A percentile compares a stretch with the other conserved stretches of the same genome.
Conservation (phyloP, 768 basidiomycete species). For the Cystoderma amianthinum region DNA sequence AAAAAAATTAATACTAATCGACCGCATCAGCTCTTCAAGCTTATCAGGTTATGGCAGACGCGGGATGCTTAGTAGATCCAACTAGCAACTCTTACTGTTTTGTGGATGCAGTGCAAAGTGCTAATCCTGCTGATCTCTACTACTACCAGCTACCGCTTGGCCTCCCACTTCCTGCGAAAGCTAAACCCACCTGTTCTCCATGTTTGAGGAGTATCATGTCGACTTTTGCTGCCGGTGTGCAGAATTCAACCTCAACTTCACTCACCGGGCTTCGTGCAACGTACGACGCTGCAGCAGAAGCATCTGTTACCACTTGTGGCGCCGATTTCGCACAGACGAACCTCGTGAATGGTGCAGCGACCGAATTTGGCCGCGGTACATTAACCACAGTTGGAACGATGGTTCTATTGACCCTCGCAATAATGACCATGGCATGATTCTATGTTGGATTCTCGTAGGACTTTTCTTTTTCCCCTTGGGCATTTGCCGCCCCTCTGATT, state of each 20-base stretch:
- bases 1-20: neutral
- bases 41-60: constrained; percentile 54
- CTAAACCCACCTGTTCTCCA: constrained; percentile 49
- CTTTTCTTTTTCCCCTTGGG: no score
- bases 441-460: no score
- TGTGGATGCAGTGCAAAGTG: constrained; percentile 49
- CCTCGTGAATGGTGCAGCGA: neutral
- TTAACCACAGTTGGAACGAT: no score
- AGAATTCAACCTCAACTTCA: constrained; percentile 11
- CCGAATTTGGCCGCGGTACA: no score
- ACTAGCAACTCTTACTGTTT: constrained; percentile 67
- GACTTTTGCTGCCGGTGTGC: constrained; percentile 40
- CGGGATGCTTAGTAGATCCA: constrained; percentile 55
- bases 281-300: neutral
- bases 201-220: constrained; percentile 59
- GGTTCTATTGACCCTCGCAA: no score
- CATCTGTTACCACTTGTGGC: neutral
- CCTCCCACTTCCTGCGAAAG: constrained; percentile 38
- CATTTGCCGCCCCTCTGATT: no score
- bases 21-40: constrained; percentile 44
- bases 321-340: neutral
- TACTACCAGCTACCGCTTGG: constrained; percentile 67
- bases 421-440: no score
- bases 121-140: constrained; percentile 63
- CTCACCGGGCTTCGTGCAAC: neutral